A percentile compares a stretch with the other conserved stretches of the same genome.
phyloP scores from a whole-genome alignment of 176 grass and related monocot genomes.

The Saccharum spontaneum region DNA sequence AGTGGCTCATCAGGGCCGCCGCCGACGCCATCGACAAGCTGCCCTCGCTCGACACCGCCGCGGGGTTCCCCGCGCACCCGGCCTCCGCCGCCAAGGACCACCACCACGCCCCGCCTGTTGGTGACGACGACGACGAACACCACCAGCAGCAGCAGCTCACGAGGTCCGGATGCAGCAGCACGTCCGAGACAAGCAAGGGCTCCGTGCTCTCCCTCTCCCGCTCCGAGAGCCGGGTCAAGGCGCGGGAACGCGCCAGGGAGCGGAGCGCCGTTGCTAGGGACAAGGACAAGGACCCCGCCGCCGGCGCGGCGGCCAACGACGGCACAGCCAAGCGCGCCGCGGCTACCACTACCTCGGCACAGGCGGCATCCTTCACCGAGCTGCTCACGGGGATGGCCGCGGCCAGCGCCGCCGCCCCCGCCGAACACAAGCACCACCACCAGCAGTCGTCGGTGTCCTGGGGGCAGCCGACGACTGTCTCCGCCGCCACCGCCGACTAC shows the following conservation, averaged over 20 bases:
- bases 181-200: conserved; percentile 87
- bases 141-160: conserved; percentile 43
- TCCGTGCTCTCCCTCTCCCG: conserved; percentile 83
- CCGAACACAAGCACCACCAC: conserved; percentile 37
- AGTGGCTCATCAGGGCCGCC: conserved; percentile 89
- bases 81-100: background rate
- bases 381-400: conserved; percentile 65
- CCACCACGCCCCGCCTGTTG: background rate
- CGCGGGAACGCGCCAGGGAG: conserved; percentile 67
- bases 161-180: conserved; percentile 77
- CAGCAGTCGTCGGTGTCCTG: conserved; percentile 10
- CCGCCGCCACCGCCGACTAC: conserved; percentile 58
- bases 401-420: conserved; percentile 11
- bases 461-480: conserved; percentile 32
- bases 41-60: conserved; percentile 41
- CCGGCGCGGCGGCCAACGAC: background rate
- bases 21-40: conserved; percentile 73
- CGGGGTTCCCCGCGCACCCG: conserved; percentile 34
- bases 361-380: conserved; percentile 72
- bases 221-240: conserved; percentile 78
- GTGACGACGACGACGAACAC: background rate
- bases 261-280: conserved; percentile 43
- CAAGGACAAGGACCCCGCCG: conserved; percentile 17
- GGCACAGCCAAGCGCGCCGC: background rate
- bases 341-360: background rate